These are phyloP conservation scores for Dendrobium nobile DNA, from an alignment of 106 monocot genomes.

Conservation along the genomic window DNA sequence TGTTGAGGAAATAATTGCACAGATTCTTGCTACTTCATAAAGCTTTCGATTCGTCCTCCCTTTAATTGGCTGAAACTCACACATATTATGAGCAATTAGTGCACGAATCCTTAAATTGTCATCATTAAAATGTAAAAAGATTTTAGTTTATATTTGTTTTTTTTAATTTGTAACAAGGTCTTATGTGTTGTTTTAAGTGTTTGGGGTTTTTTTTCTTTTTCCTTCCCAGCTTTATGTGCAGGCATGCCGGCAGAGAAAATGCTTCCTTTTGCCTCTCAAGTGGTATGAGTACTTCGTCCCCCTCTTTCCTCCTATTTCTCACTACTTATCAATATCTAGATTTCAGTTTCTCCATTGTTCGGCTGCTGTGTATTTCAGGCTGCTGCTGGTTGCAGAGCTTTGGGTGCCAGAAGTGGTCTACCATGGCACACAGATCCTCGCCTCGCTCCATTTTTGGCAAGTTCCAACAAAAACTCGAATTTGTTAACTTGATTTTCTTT, in stretches of 20 bases:
- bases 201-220: neutral
- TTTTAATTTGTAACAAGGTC: too few relatives aligned
- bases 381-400: conserved; percentile 55
- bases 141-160: too few relatives aligned
- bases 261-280: conserved; percentile 77
- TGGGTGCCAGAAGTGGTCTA: conserved; percentile 77
- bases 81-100: too few relatives aligned
- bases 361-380: conserved; percentile 40
- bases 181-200: too few relatives aligned
- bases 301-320: neutral
- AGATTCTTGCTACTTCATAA: too few relatives aligned
- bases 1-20: too few relatives aligned
- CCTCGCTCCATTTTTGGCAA: conserved; percentile 37
- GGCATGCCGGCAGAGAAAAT: conserved; percentile 70
- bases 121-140: too few relatives aligned
- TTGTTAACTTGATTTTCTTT: neutral
- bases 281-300: conserved; percentile 29
- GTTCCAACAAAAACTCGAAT: neutral
- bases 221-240: conserved; percentile 46
- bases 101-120: too few relatives aligned
- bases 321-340: neutral
- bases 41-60: too few relatives aligned
- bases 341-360: neutral
- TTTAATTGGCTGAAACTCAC: too few relatives aligned
- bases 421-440: conserved; percentile 50